phyloP scores from a whole-genome alignment of 2,329 filamentous ascomycete genomes.

The Piedraia hortae region DNA sequence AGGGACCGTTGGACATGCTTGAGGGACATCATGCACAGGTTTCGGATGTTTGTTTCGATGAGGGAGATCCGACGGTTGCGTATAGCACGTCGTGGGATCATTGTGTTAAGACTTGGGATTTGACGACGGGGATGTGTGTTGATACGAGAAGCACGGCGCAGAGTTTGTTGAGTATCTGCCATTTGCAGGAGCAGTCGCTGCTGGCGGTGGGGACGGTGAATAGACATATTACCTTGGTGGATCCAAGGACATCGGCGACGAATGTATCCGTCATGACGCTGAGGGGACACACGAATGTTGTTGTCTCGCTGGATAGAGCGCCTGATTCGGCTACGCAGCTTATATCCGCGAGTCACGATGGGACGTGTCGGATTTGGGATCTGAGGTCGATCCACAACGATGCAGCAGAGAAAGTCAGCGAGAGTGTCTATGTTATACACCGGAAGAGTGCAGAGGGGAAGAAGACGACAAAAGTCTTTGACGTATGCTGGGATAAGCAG shows the following conservation, averaged over 20 bases:
- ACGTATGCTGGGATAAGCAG: slow-evolving; percentile 57
- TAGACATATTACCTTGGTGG: slow-evolving; percentile 73
- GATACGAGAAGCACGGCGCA: slow-evolving; percentile 64
- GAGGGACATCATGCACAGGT: slow-evolving; percentile 45
- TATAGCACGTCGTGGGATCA: slow-evolving; percentile 86
- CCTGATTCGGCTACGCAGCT: slow-evolving; percentile 44
- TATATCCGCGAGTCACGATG: slow-evolving; percentile 72
- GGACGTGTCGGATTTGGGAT: slow-evolving; percentile 85
- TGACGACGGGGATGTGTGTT: slow-evolving; percentile 53
- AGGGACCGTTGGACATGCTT: slow-evolving; percentile 53
- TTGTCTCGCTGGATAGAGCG: slow-evolving; percentile 30
- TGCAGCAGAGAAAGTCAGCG: slow-evolving; percentile 25
- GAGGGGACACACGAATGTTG: slow-evolving; percentile 56
- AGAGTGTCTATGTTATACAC: slow-evolving; percentile 50
- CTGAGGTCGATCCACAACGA: slow-evolving; percentile 36
- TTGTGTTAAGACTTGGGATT: slow-evolving; percentile 68
- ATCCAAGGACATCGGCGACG: slow-evolving; percentile 53
- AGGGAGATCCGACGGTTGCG: slow-evolving; percentile 57
- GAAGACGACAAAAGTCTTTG: slow-evolving; percentile 73
- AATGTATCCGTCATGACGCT: slow-evolving; percentile 71
- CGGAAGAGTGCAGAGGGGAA: slow-evolving; percentile 37
- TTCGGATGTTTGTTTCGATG: slow-evolving; percentile 61
- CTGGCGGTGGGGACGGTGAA: slow-evolving; percentile 55
- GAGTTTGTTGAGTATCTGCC: slow-evolving; percentile 50
- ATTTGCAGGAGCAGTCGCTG: slow-evolving; percentile 37